A percentile compares a stretch with the other conserved stretches of the same genome.
Conservation (phyloP, 2,329 filamentous ascomycete species). For the Epichloe sp. region DNA sequence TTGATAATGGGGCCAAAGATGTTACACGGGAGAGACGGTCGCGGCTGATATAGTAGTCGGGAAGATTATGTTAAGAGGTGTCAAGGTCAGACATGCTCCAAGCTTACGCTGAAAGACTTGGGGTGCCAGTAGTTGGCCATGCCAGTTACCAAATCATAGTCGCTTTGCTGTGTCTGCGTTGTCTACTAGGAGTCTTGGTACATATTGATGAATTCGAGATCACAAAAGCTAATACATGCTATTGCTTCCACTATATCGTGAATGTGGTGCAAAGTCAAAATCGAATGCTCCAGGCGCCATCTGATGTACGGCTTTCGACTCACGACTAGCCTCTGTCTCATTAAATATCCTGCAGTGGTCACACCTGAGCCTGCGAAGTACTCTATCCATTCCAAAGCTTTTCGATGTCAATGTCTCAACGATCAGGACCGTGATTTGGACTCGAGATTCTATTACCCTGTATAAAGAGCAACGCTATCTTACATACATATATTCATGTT, state of each 20-base stretch:
- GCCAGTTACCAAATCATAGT: background rate
- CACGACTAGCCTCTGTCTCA: background rate
- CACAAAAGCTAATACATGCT: background rate
- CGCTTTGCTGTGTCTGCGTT: background rate
- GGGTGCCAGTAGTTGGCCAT: background rate
- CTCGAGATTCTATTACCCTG: background rate
- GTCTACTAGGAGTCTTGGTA: background rate
- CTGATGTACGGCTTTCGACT: background rate
- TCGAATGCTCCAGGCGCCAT: background rate
- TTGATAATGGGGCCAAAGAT: conserved; percentile 32
- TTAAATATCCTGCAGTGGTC: background rate
- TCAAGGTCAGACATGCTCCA: background rate
- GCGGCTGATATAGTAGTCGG: background rate
- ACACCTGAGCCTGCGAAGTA: background rate
- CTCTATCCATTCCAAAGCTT: background rate
- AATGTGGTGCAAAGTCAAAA: background rate
- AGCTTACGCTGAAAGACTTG: background rate
- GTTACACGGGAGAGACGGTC: conserved; percentile 34
- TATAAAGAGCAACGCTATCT: background rate
- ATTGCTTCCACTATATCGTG: background rate
- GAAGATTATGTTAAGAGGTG: background rate
- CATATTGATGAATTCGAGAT: background rate
- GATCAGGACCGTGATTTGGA: background rate
- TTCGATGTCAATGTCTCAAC: background rate
- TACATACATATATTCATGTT: background rate